Conservation (phyloP, 768 basidiomycete genomes). For the Lyophyllum semitale region DNA sequence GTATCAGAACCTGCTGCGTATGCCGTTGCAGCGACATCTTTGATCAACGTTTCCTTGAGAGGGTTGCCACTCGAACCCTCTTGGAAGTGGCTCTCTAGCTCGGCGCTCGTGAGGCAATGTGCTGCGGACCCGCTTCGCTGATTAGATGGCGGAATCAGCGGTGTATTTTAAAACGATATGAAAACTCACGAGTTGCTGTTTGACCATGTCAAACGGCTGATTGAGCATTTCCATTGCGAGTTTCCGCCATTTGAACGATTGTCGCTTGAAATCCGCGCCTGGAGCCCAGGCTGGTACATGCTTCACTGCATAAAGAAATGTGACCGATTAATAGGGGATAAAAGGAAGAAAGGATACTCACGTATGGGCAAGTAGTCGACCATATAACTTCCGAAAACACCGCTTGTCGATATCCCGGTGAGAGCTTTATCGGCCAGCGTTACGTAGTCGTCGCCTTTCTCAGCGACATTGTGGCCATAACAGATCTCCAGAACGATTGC, state of each 20-base stretch:
- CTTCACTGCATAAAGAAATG: not conserved
- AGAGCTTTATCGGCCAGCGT: too few relatives aligned
- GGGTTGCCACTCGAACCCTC: too few relatives aligned
- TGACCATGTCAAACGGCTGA: not conserved
- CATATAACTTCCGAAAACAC: constrained; percentile 17
- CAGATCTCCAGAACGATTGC: too few relatives aligned
- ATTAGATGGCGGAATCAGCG: not conserved
- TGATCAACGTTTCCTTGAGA: too few relatives aligned
- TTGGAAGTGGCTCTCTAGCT: not conserved
- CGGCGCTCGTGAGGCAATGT: not conserved
- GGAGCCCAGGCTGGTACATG: not conserved
- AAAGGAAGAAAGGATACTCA: not conserved
- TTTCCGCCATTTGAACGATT: not conserved
- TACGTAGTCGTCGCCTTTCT: too few relatives aligned
- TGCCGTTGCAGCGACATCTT: too few relatives aligned
- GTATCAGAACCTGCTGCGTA: not conserved
- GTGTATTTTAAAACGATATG: not conserved
- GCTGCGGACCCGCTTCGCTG: constrained; percentile 8
- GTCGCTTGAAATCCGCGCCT: not conserved
- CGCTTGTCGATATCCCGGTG: too few relatives aligned
- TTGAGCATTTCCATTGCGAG: not conserved
- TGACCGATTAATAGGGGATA: not conserved
- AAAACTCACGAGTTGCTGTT: not conserved
- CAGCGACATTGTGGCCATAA: too few relatives aligned
- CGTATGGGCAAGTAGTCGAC: constrained; percentile 21